A percentile compares a stretch with the other conserved stretches of the same genome.
Evolutionary conservation across 2,329 filamentous ascomycete species (phyloP).

Genomic region (Scleromitrula shiraiana): DNA sequence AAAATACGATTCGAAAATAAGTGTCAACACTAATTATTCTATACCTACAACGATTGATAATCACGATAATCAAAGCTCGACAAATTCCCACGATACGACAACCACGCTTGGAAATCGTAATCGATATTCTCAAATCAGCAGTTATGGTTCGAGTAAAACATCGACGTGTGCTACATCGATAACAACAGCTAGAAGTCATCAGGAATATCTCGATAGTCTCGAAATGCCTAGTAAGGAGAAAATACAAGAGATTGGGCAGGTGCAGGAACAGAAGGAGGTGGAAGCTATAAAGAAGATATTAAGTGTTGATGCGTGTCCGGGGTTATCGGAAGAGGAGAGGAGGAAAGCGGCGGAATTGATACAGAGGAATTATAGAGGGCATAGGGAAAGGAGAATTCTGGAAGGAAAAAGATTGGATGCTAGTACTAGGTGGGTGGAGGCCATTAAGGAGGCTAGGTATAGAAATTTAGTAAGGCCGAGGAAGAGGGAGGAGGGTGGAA

Average conservation of each 20-base stretch:
- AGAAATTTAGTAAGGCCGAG: slow-evolving; percentile 40
- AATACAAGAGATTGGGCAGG: slow-evolving; percentile 40
- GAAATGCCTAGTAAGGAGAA: slow-evolving; percentile 28
- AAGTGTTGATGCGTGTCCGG: slow-evolving; percentile 25
- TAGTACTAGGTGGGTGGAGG: slow-evolving; percentile 32
- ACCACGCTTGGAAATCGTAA: neutral
- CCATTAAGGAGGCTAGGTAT: slow-evolving; percentile 49
- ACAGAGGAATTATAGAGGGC: slow-evolving; percentile 70
- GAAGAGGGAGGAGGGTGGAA: slow-evolving; percentile 18
- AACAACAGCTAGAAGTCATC: slow-evolving; percentile 18
- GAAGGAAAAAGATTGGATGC: slow-evolving; percentile 51
- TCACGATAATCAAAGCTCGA: too few relatives aligned
- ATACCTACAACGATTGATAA: neutral
- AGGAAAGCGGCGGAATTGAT: slow-evolving; percentile 48
- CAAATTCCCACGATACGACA: too few relatives aligned
- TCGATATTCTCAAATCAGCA: too few relatives aligned
- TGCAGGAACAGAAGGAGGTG: slow-evolving; percentile 36
- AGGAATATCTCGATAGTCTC: slow-evolving; percentile 28
- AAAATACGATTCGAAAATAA: slow-evolving; percentile 6
- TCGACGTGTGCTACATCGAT: slow-evolving; percentile 1
- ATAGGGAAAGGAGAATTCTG: slow-evolving; percentile 64
- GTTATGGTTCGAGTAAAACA: too few relatives aligned
- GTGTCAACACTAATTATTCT: neutral
- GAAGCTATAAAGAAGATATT: slow-evolving; percentile 20
- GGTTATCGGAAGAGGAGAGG: slow-evolving; percentile 35